Base-by-base conservation (phyloP, 192 early-diverging fungal species). In the Mortierella claussenii region DNA sequence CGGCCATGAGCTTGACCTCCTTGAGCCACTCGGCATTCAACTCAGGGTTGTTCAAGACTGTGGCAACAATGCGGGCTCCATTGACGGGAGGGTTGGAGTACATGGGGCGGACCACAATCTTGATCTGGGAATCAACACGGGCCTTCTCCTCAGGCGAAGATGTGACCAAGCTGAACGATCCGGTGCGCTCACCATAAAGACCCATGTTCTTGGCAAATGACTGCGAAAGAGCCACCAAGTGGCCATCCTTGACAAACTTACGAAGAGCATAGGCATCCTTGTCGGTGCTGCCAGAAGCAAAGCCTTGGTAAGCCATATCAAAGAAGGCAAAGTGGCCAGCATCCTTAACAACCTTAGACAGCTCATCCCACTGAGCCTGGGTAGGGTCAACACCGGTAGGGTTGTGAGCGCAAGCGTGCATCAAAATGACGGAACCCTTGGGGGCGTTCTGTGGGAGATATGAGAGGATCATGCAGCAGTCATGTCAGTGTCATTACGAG, bases 131-230 rank as follows among this genome's bases (percentile, higher is more conserved):
- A 73, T 95, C 89, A 27, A 97, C 89, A 48, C 89, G 85, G 64
- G 91, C 91, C 57, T 87, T 84, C 79, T 97, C 92, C 60, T 91
- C 89, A 13, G 85, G 60, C 45, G 86, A 87, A 46, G 80, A 85
- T 44, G 87, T 86, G 37, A 99, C 91, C 53, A 97, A 59, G 26
- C 91, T 93, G 82, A 99, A 96, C 12, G 94, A 83, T 52, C 96
- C 96, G 31, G 93, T 94, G 79, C 97, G 96, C 83, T 98, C 96
- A 81, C 95, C 96, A 80, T 99, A 99, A 32, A 98, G 89, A 52
- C 98, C 98, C 90, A 99, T 93, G 89, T 99, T 99, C 88, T 99
- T 99, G 79, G 98, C 94, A 82, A 98, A 99, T 33, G 92, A 94
- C 90, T 99, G 98, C 20, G 96, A 83, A 46, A 98, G 84, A 23